phyloP scores from a whole-genome alignment of 345 rosid species.

The Abelmoschus esculentus region DNA sequence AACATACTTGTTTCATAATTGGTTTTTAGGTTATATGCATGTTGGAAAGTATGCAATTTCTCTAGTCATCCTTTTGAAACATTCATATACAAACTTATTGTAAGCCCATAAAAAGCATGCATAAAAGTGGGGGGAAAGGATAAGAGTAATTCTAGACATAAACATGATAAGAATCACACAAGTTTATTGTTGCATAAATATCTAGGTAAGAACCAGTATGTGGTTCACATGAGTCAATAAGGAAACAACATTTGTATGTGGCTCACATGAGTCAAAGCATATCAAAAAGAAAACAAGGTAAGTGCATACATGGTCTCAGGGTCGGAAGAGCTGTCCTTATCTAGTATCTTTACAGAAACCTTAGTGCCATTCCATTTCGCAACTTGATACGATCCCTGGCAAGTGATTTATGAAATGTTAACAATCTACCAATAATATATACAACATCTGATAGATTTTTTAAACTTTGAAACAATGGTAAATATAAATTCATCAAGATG shows the following conservation, averaged over 20 bases:
- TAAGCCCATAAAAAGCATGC: background rate
- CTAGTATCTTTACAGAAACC: constrained; percentile 84
- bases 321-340: constrained; percentile 58
- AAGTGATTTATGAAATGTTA: background rate
- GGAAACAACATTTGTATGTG: background rate
- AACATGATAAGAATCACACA: background rate
- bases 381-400: constrained; percentile 88
- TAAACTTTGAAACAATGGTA: background rate
- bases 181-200: background rate
- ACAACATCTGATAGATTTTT: background rate
- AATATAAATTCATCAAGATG: constrained; percentile 3
- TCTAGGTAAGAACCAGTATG: background rate
- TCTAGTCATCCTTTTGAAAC: background rate
- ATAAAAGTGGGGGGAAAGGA: background rate
- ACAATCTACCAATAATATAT: background rate
- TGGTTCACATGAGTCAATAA: background rate
- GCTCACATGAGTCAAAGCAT: constrained; percentile 3
- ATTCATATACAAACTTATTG: background rate
- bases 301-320: constrained; percentile 63
- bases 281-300: constrained; percentile 6
- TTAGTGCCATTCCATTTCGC: constrained; percentile 99
- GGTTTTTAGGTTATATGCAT: background rate
- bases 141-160: background rate
- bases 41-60: background rate
- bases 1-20: background rate